These are phyloP conservation scores for Lomentospora prolificans DNA, from an alignment of 2,329 filamentous ascomycete genomes.

Conservation along the genomic window DNA sequence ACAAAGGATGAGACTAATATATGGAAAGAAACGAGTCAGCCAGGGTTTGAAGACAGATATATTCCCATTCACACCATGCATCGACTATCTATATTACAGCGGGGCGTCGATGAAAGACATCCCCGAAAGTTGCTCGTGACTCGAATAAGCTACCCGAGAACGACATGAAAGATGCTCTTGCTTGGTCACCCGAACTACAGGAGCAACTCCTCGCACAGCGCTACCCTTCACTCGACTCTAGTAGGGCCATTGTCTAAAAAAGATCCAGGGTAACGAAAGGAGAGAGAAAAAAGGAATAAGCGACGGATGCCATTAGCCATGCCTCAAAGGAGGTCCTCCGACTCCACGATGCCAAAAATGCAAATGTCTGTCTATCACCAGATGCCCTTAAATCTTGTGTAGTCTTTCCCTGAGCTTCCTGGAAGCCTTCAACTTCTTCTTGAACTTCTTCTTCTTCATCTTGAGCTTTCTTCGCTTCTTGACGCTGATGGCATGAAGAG, in stretches of 20 bases:
- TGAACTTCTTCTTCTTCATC: slow-evolving; percentile 99
- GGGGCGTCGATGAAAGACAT: neutral
- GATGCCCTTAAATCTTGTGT: slow-evolving; percentile 45
- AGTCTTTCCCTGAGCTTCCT: slow-evolving; percentile 80
- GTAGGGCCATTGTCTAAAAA: neutral
- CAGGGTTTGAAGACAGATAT: neutral
- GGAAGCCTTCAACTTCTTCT: slow-evolving; percentile 95
- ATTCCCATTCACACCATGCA: neutral
- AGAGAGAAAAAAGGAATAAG: slow-evolving; percentile 1
- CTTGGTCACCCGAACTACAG: neutral
- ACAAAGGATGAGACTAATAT: too few species aligned
- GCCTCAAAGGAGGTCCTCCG: neutral
- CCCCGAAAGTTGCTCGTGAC: neutral
- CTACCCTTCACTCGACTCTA: neutral
- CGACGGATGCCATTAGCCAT: neutral
- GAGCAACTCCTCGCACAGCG: neutral
- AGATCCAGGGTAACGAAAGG: neutral
- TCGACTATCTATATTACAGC: slow-evolving; percentile 9
- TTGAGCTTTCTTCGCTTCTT: slow-evolving; percentile 86
- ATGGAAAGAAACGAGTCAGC: neutral
- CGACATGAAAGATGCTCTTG: neutral
- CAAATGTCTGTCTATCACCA: slow-evolving; percentile 7
- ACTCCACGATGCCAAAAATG: slow-evolving; percentile 16
- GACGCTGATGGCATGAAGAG: slow-evolving; percentile 79
- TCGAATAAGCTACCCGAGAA: neutral